Base-by-base conservation (phyloP, 495 filamentous ascomycete genomes). In the Aspergillus diversus region DNA sequence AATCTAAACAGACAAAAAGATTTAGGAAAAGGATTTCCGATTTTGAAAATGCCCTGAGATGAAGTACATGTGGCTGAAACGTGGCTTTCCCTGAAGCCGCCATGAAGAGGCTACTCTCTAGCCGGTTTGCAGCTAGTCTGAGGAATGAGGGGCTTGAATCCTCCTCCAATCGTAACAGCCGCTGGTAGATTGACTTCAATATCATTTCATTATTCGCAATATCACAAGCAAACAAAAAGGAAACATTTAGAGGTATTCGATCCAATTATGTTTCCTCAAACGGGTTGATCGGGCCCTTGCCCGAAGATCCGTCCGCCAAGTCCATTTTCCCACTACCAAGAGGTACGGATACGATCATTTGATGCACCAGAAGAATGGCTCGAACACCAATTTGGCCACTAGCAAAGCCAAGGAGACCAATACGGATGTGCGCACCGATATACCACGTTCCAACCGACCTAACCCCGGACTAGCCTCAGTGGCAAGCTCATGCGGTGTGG, bases 51-150 rank as follows among this genome's bases (percentile, higher is more conserved):
- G 21, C 21, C 21, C 21, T 27, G 21, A 27, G 5, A 21, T 50
- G 9, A 50, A 50, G n/a, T 50, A n/a, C 47, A 7, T 17, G 53
- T 55, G 32, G 47, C 47, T 50, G 47, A 50, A 50, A 50, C 47
- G 21, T 17, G 46, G 46, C 46, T 49, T n/a, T 11, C 7, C n/a
- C 12, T 43, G 39, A 43, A n/a, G 47, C 16, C 16, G 16, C 15
- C 15, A 7, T n/a, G 46, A 49, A 15, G 21, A 50, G 16, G 39
- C 39, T 43, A 43, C 39, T 43, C 39, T 12, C 5, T 7, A 11
- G 39, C 39, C 39, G 39, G 12, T 43, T 43, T 12, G 39, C 39
- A 4, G 8, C n/a, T 43, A 43, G 39, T 12, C 5, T 12, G 39
- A 43, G 39, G 39, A 43, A 43, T 39, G 37, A 13, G 37, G 37